A percentile compares a stretch with the other conserved stretches of the same genome.
phyloP scores from a whole-genome alignment of 305 asterid genomes.

The Withania somnifera region DNA sequence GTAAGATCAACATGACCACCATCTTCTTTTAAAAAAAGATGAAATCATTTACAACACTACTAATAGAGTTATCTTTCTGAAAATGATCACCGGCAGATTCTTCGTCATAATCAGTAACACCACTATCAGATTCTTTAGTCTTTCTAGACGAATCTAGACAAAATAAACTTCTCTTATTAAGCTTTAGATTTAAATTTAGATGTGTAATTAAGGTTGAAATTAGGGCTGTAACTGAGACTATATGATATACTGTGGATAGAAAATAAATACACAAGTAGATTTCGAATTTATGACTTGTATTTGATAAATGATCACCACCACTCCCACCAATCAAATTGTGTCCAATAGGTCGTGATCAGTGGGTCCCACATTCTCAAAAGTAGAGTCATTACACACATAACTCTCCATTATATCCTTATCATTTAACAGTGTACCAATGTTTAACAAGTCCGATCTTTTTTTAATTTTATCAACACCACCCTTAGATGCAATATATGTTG shows the following conservation, averaged over 20 bases:
- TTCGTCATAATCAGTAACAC: no score
- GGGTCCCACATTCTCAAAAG: not conserved
- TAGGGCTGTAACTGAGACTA: no score
- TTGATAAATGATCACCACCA: no score
- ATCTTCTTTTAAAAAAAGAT: no score
- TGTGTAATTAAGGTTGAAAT: not conserved
- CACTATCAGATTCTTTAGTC: no score
- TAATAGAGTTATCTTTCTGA: no score
- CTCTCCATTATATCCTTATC: not conserved
- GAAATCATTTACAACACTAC: not conserved
- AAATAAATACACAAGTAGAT: not conserved
- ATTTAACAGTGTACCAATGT: not conserved
- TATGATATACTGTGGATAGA: not conserved
- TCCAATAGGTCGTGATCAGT: no score
- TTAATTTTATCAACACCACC: not conserved
- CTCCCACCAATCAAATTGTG: not conserved
- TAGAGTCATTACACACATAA: not conserved
- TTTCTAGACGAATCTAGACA: not conserved
- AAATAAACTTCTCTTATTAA: no score
- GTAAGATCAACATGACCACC: no score
- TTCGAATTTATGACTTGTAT: not conserved
- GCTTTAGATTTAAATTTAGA: no score
- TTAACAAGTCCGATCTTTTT: no score
- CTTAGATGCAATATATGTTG: not conserved
- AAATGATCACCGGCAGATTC: no score